Base-by-base conservation (phyloP, 495 filamentous ascomycete species). In the Poronia punctata region DNA sequence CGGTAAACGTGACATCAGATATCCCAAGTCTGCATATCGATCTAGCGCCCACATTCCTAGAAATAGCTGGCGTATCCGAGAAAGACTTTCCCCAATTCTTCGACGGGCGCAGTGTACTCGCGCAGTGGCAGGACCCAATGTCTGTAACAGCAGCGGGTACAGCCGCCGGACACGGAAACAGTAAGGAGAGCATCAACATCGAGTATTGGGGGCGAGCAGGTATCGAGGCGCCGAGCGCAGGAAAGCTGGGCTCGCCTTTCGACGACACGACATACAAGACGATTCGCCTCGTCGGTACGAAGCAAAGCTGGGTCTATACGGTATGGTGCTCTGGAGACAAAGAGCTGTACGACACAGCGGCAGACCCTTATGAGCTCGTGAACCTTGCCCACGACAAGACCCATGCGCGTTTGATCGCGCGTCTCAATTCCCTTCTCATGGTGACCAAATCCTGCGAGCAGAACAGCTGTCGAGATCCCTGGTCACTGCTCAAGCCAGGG, bases 371-470 rank as follows among this genome's bases (percentile, higher is more conserved):
- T 28, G 27, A 42, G 35, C 35, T 38, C 14, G 15, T 12, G 9
- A 48, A 48, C 26, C 31, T 48, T 18, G 38, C 38, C 14, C 18
- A 22, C 3, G 14, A 37, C 18, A 15, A n/a, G 5, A 7, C 17
- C 23, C 10, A 31, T 3, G 10, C 8, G 5, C 24, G 26, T 1
- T 41, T 67, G 7, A 41, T 66, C 10, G 33, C 32, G n/a, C 65
- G 72, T 5, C 57, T 76, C 0, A 68, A 78, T 41, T 65, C 67
- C 1, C 50, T 75, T 0, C 58, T 78, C 1, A 46, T 78, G 23
- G 68, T 75, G 0, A 53, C 70, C 8, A 75, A 78, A 40, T 71
- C 68, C 7, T 78, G 74, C 53, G 57, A 67, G 28, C 61, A 60
- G 2, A 28, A 24, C 6, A 64, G 61, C 0, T 76, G 73, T 44